Conservation (phyloP, 768 basidiomycete genomes). For the Hypsizygus marmoreus region DNA sequence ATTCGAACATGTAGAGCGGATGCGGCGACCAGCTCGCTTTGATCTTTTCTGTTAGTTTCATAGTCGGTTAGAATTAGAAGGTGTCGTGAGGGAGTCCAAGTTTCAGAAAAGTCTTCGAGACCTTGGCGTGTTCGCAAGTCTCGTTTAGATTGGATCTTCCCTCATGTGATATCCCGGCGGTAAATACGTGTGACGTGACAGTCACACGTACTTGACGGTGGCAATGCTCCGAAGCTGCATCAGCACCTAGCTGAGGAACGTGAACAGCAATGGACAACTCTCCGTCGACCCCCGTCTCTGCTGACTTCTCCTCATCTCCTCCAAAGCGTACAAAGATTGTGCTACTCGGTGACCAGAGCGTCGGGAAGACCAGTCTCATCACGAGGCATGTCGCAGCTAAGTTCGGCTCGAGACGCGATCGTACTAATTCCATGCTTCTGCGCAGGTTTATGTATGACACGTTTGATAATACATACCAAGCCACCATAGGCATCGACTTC, state of each 20-base stretch:
- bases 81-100: too few species aligned
- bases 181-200: conserved; percentile 10
- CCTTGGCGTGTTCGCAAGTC: background rate
- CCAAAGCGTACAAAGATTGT: conserved; percentile 97
- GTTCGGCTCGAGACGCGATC: conserved; percentile 1
- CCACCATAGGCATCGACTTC: conserved; percentile 98
- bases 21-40: conserved; percentile 35
- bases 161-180: conserved; percentile 16
- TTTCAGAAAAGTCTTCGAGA: too few species aligned
- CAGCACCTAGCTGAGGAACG: too few species aligned
- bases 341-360: conserved; percentile 94
- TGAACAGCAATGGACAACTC: conserved; percentile 44
- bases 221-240: too few species aligned
- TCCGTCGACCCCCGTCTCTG: conserved; percentile 66
- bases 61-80: conserved; percentile 24
- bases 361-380: conserved; percentile 98
- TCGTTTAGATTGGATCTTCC: conserved; percentile 9
- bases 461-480: conserved; percentile 99
- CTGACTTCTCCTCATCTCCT: conserved; percentile 85
- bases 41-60: conserved; percentile 81
- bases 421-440: conserved; percentile 9
- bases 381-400: conserved; percentile 64
- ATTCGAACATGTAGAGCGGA: conserved; percentile 95
- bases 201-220: too few species aligned
- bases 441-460: conserved; percentile 98